A percentile compares a stretch with the other conserved stretches of the same genome.
Conservation (phyloP, 106 monocot species). For the Dendrobium catenatum region DNA sequence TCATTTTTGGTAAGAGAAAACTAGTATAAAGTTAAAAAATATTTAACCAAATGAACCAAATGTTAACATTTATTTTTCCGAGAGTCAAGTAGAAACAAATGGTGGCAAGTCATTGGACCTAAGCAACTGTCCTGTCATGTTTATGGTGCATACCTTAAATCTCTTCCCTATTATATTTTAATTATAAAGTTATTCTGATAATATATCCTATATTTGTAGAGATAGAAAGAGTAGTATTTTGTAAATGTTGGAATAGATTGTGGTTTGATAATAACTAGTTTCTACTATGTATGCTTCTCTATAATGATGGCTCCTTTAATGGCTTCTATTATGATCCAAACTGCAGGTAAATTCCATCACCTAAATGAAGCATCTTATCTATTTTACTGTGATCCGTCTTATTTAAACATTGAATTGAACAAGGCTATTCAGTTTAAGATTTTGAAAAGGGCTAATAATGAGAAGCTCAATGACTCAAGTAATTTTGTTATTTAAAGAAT, state of each 20-base stretch:
- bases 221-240: no score
- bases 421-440: no score
- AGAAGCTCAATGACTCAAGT: no score
- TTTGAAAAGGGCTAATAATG: no score
- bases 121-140: conserved; percentile 81
- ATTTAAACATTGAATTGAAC: no score
- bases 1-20: conserved; percentile 53
- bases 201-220: conserved; percentile 33
- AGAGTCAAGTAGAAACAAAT: conserved; percentile 84
- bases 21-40: neutral
- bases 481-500: no score
- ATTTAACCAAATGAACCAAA: neutral
- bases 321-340: conserved; percentile 97
- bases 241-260: conserved; percentile 95
- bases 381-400: no score
- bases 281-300: conserved; percentile 97
- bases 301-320: conserved; percentile 82
- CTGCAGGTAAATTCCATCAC: conserved; percentile 53
- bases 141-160: conserved; percentile 50
- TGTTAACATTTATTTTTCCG: conserved; percentile 5
- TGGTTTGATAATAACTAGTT: conserved; percentile 93
- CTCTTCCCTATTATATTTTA: neutral
- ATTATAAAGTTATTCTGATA: neutral
- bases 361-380: no score
- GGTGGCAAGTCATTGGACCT: conserved; percentile 92